A percentile compares a stretch with the other conserved stretches of the same genome.
These are phyloP conservation scores for Triticum aestivum DNA, from an alignment of 176 grass and related monocot species.

Conservation along the genomic window IWGSC_CS_RefSeq_v2.1 NC_057796.1:400270573-400271072, in stretches of 20 bases:
- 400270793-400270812: neutral
- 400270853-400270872: neutral
- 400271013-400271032: too few relatives aligned
- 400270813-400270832: too few relatives aligned
- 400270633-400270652: constrained; percentile 9
- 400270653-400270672: neutral
- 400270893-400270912: neutral
- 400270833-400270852: neutral
- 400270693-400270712: constrained; percentile 27
- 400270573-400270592: constrained; percentile 75
- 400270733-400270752: neutral
- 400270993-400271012: too few relatives aligned
- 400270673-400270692: neutral
- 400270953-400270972: too few relatives aligned
- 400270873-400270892: neutral
- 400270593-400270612: constrained; percentile 63
- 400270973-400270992: too few relatives aligned
- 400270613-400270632: constrained; percentile 79
- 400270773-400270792: constrained; percentile 12
- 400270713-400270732: neutral
- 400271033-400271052: too few relatives aligned
- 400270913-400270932: too few relatives aligned
- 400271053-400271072: too few relatives aligned
- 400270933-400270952: too few relatives aligned
- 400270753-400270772: neutral